Conservation (phyloP, 208 protist genomes). For the Leptomonas pyrrhocoris region DNA sequence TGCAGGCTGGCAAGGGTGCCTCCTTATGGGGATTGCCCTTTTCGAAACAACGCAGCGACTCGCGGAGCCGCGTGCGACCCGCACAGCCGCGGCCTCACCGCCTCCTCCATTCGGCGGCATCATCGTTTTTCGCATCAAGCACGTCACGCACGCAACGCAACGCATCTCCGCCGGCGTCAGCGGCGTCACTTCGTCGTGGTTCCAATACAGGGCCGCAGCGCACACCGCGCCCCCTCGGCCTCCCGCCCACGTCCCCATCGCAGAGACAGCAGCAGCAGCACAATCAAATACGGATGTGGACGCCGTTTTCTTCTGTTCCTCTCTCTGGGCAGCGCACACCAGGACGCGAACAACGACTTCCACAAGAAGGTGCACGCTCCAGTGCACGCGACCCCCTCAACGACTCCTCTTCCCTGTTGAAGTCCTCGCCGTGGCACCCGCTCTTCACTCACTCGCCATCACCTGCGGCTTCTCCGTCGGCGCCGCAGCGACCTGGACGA, state of each 20-base stretch:
- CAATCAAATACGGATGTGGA: not conserved
- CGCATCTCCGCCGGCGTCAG: not conserved
- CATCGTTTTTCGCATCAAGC: not conserved
- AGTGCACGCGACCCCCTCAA: not conserved
- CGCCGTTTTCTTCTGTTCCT: not conserved
- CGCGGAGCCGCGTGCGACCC: not conserved
- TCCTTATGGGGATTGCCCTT: not conserved
- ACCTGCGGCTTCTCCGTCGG: slow-evolving; percentile 1
- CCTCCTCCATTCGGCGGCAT: not conserved
- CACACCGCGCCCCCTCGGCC: not conserved
- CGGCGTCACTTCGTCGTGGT: not conserved
- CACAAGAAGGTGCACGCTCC: not conserved
- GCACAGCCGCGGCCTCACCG: not conserved
- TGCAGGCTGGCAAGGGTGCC: not conserved
- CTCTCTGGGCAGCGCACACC: not conserved
- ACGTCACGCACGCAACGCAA: not conserved
- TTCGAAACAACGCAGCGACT: not conserved
- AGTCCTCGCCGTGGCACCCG: slow-evolving; percentile 16
- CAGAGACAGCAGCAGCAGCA: not conserved
- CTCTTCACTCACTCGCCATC: slow-evolving; percentile 15
- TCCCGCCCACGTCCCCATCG: slow-evolving; percentile 10
- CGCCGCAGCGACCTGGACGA: not conserved
- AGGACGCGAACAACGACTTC: no score
- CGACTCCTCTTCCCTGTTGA: not conserved
- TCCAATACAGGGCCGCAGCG: not conserved